Evolutionary conservation across 352 stramenopile genomes (phyloP), one percentile per base, ranked within the genome.

Genomic region (Phytophthora megakarya): DNA sequence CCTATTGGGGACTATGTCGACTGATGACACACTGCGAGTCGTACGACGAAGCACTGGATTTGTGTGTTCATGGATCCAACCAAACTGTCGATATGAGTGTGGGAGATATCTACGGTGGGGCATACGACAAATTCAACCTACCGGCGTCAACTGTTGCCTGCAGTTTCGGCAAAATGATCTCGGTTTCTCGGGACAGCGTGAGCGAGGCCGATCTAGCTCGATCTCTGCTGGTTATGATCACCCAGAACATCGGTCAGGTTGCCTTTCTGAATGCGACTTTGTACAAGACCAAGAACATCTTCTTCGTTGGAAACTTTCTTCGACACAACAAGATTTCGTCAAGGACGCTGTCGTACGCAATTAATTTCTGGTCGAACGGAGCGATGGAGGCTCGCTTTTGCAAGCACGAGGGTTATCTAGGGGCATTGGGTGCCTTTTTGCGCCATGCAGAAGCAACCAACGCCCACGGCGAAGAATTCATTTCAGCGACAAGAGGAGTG

Each of bases 321-420:
- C 90, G 97, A 21, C 93, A 99, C 73, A 99, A 99, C 78, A 92
- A 96, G 38, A 98, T 99, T 72, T 98, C 88, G 32, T 92, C 78
- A 22, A 81, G 88, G 32, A 93, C 88, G 53, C 81, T 99, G 25
- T 84, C 96, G 38, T 98, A 96, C 61, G 94, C 96, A 33, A 99
- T 99, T 73, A 91, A 98, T 60, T 99, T 99, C 78, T 99, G 97
- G 98, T 99, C 94, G 23, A 96, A 97, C 50, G 97, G 97, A 44
- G 69, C 73, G 21, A 96, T 96, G 76, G 81, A 97, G 54, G 91
- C 91, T 10, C 84, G 93, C 15, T 99, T 99, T 64, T 96, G 97
- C 65, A 93, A 97, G 71, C 97, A 99, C 67, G 96, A 99, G 84
- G 98, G 98, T 0, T 99, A 99, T 73, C 93, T 99, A 42, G 98